phyloP scores from a whole-genome alignment of 345 rosid species.

The Salix suchowensis region DNA sequence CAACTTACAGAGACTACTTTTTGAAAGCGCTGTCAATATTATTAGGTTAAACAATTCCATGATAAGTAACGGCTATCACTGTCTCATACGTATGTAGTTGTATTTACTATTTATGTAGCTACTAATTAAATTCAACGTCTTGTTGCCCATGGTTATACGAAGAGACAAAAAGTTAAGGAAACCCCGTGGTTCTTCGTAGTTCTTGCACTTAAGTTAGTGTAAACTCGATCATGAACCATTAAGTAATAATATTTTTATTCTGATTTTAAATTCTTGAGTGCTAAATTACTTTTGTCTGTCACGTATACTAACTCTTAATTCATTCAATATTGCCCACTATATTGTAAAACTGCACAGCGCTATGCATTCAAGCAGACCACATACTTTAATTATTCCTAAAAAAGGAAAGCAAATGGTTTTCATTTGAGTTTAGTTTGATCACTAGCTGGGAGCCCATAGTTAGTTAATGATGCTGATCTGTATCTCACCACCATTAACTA shows the following conservation, averaged over 20 bases:
- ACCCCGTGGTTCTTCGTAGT: background rate
- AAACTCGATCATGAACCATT: background rate
- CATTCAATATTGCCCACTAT: background rate
- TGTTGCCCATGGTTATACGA: background rate
- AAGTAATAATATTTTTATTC: background rate
- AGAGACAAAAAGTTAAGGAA: background rate
- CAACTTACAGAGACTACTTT: background rate
- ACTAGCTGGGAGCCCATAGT: background rate
- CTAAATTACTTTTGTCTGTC: background rate
- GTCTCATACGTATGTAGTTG: background rate
- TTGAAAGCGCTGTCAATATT: background rate
- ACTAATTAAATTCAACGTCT: background rate
- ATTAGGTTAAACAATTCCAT: background rate
- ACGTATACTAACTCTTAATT: background rate
- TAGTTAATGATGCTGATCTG: background rate
- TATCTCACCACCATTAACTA: background rate
- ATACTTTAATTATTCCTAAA: background rate
- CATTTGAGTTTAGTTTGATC: background rate
- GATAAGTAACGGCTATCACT: background rate
- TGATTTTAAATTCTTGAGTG: background rate
- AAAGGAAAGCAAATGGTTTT: background rate
- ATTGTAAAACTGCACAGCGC: background rate
- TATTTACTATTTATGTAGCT: no score
- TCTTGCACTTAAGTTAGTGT: background rate
- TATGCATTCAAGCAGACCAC: background rate